Evolutionary conservation across 208 protist species (phyloP), one percentile per base, ranked within the genome.

Genomic region (Naegleria fowleri): DNA sequence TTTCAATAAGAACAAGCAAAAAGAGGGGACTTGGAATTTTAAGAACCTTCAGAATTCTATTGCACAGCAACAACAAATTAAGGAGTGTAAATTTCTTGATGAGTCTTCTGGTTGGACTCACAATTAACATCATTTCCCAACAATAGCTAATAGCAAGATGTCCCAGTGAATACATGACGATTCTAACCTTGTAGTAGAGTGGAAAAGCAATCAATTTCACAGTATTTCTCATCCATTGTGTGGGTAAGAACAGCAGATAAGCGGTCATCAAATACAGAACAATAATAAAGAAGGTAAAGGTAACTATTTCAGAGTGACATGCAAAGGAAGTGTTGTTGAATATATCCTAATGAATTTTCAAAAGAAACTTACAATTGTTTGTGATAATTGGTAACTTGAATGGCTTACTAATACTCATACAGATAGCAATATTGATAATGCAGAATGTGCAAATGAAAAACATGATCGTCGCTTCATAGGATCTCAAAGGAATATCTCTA

Each of bases 111-210:
- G 55, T 67, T 67, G 55, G 55, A 67, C 22, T 16, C 11, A 90
- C 86, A 51, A 90, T 79, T 43, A 90, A 90, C 58, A 90, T 38
- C 86, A 33, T 90, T 48, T 90, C 86, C 11, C 16, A 75, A 16
- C 33, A 33, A 48, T 90, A 90, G 33, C 33, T 16, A 83, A 90
- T 38, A 38, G 38, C 59, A 16, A 90, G 33, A 48, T 90, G 39
- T 43, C 22, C 11, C 33, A 79, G 15, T 90, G 36, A 33, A 83
- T 43, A 43, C 16, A 38, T 43, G 2, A 91, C 5, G 19, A 91
- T 39, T 29, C 41, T 7, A 15, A 91, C 0, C 52, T 43, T 75
- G 79, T 88, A 91, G 11, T 88, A 41, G 13, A 79, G 16, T 51
- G 90, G 90, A 52, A 91, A 41, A 0, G 48, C 5, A 11, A 58